Evolutionary conservation across 2,329 filamentous ascomycete genomes (phyloP), one percentile per base, ranked within the genome.

Genomic region (Fusarium praegraminearum): DNA sequence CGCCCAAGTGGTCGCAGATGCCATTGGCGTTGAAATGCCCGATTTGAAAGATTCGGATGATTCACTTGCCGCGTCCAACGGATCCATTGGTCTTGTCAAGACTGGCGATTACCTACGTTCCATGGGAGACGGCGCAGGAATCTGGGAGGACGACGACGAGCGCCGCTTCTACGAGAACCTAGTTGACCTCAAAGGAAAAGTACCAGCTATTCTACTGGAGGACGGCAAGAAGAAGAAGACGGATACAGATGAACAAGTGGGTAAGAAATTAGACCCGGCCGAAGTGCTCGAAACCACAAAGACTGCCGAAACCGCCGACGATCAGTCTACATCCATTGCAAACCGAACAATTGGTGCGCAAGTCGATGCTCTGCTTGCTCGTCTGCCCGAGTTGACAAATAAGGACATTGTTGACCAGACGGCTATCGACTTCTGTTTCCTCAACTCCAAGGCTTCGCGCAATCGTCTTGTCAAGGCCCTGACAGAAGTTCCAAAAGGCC

Each of bases 101-200:
- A 92, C 94, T 13, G 93, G 93, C 1, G 95, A 98, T 73, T 98
- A 98, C 76, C 84, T 98, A 40, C 91, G 93, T 38, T 94, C 94
- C 15, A 93, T 97, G 78, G 91, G 91, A 24, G 95, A 98, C 62
- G 94, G 94, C 22, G 88, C 94, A 26, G 96, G 96, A 1, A 98
- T 99, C 67, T 99, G 96, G 96, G 94, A 98, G 81, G 96, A 99
- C 74, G 96, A 99, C 76, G 96, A 99, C 57, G 95, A 99, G 80
- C 90, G 96, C 63, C 92, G 96, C 65, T 99, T 99, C 79, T 99
- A 99, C 81, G 96, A 99, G 83, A 98, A 98, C 70, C 81, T 99
- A 13, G 92, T 97, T 15, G 96, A 99, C 77, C 83, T 99, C 18
- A 97, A 97, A 77, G 96, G 97, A 73, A 97, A 97, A 73, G 96